phyloP scores from a whole-genome alignment of 2,329 filamentous ascomycete species.

The Calonectria crousiana region DNA sequence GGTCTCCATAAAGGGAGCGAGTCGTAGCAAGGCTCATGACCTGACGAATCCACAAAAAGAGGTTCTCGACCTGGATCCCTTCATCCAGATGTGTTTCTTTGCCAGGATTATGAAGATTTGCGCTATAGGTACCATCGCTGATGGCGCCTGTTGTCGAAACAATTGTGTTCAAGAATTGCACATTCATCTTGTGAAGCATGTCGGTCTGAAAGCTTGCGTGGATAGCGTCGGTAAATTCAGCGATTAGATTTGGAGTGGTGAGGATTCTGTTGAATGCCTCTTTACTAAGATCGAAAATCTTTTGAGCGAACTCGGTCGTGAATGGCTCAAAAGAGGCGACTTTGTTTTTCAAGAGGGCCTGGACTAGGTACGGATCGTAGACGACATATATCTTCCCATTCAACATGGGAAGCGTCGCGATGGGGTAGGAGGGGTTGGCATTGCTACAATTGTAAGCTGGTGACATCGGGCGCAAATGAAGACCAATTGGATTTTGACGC shows the following conservation, averaged over 20 bases:
- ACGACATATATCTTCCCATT: constrained; percentile 59
- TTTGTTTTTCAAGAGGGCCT: constrained; percentile 53
- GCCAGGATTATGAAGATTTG: constrained; percentile 20
- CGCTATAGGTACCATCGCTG: constrained; percentile 12
- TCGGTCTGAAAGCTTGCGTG: constrained; percentile 48
- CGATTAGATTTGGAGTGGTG: constrained; percentile 23
- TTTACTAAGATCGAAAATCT: constrained; percentile 52
- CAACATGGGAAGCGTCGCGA: constrained; percentile 60
- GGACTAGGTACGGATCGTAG: constrained; percentile 53
- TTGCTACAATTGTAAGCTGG: constrained; percentile 31
- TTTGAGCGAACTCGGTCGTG: constrained; percentile 51
- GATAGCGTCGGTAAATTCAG: constrained; percentile 47
- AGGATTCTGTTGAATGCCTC: constrained; percentile 43
- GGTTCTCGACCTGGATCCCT: constrained; percentile 46
- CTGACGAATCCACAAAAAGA: constrained; percentile 55
- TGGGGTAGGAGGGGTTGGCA: constrained; percentile 42
- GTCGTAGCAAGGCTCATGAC: constrained; percentile 54
- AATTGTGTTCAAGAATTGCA: constrained; percentile 29
- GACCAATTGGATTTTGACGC: constrained; percentile 5
- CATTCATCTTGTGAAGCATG: constrained; percentile 49
- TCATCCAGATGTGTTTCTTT: constrained; percentile 28
- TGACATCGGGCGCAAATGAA: not conserved
- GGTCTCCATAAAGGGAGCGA: constrained; percentile 56
- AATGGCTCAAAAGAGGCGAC: constrained; percentile 58
- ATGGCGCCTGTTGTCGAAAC: constrained; percentile 29